phyloP scores from a whole-genome alignment of 1,284 basidiomycete genomes.

The Microbotryomycetes sp. region DNA sequence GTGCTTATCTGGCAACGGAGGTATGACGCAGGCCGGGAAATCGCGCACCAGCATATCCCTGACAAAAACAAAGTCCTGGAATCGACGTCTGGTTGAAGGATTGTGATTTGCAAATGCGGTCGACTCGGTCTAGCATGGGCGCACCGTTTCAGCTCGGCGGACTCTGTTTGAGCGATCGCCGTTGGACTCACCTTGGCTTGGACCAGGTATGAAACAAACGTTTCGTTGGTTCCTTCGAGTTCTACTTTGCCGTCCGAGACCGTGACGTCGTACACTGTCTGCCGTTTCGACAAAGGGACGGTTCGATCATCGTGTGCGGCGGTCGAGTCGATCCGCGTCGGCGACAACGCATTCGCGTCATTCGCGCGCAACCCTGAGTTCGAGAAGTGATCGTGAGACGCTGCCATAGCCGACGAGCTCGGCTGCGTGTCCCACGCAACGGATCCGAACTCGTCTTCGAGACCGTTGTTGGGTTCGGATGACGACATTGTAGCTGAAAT shows the following conservation, averaged over 20 bases:
- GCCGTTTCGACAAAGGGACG: background rate
- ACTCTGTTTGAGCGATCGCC: background rate
- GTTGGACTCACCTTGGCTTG: constrained; percentile 58
- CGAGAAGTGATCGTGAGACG: background rate
- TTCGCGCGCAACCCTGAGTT: background rate
- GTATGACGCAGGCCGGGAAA: constrained; percentile 94
- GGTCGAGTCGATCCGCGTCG: background rate
- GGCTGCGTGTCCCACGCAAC: constrained; percentile 26
- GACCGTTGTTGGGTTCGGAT: background rate
- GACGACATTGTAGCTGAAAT: no score
- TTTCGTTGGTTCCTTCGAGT: constrained; percentile 89
- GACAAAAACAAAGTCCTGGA: constrained; percentile 95
- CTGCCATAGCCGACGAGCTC: background rate
- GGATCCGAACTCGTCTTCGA: constrained; percentile 18
- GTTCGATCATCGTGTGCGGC: background rate
- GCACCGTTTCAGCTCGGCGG: background rate
- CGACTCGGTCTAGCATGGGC: constrained; percentile 63
- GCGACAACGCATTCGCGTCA: background rate
- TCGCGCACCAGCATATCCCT: constrained; percentile 79
- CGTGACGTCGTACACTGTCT: constrained; percentile 47
- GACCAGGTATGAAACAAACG: constrained; percentile 91
- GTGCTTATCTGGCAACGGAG: constrained; percentile 94
- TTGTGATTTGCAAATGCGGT: constrained; percentile 67
- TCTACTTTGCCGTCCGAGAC: constrained; percentile 93
- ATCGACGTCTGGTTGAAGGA: constrained; percentile 73